Base-by-base conservation (phyloP, 371 early-diverging fungal genomes). In the Blakeslea trispora region DNA sequence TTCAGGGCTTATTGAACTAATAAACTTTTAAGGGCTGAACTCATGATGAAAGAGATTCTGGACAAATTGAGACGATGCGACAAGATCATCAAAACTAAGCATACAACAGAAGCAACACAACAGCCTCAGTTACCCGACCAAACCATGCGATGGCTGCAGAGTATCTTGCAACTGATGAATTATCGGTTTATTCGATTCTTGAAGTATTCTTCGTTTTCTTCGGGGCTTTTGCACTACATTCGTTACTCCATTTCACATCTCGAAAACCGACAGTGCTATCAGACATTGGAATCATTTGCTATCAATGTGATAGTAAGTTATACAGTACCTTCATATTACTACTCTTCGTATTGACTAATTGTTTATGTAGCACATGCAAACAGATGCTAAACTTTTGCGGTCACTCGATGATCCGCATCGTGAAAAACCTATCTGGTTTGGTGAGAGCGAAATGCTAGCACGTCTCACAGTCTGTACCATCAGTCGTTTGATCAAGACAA, bases 51-150 rank as follows among this genome's bases (percentile, higher is more conserved):
- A 56, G 87, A 87, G 24, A 77, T 91, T 41, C 82, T 91, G 50
- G 91, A 90, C 45, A 88, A 88, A 57, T 63, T 90, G 21, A 77
- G 88, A 53, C 75, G 84, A 31, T 84, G 88, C 61, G 91, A 91
- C 55, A 86, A 87, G 39, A 46, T 70, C 46, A 63, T 75, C 44
- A 86, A 82, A 53, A 53, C 60, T 48, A 75, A 53, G 51, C 66
- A 64, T 21, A 53, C 50, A n/a, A 28, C 58, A 42, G 42, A 63
- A 55, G 5, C 57, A 1, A 22, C 48, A 18, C 35, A 17, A 14
- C 45, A 59, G 37, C 37, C 37, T n/a, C 61, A 68, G 18, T 68
- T 85, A 14, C 77, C 81, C 9, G 69, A 79, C 19, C 75, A 76
- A 17, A 81, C 81, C 6, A 69, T 85, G 73, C 81, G 90, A 5